phyloP scores from a whole-genome alignment of 768 basidiomycete species.

The Leccinum arenicola region DNA sequence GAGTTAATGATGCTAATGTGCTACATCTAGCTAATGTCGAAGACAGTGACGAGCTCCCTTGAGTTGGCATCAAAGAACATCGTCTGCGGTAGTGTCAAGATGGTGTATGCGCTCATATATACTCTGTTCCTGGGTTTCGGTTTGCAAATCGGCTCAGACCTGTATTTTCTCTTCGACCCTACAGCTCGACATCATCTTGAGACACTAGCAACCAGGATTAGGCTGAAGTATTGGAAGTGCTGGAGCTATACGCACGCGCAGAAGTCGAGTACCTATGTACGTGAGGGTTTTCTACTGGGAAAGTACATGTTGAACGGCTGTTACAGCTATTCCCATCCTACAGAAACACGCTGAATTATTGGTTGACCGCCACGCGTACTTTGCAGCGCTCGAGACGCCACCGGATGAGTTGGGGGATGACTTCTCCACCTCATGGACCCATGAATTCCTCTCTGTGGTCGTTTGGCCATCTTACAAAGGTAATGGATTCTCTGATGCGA shows the following conservation, averaged over 20 bases:
- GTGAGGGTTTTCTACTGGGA: constrained; percentile 29
- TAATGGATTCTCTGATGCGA: constrained; percentile 25
- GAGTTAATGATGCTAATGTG: constrained; percentile 25
- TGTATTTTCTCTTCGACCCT: constrained; percentile 70
- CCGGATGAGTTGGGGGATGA: constrained; percentile 53
- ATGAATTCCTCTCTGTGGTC: constrained; percentile 49
- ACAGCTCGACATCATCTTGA: constrained; percentile 51
- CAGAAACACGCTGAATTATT: constrained; percentile 67
- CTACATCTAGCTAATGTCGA: constrained; percentile 4
- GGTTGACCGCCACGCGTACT: constrained; percentile 35
- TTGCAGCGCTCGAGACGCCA: constrained; percentile 34
- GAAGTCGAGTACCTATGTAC: constrained; percentile 78
- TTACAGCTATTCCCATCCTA: constrained; percentile 71
- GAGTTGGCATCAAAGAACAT: constrained; percentile 87
- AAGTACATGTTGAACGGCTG: constrained; percentile 16
- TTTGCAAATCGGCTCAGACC: constrained; percentile 78
- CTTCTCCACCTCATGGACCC: constrained; percentile 64
- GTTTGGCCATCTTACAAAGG: constrained; percentile 66
- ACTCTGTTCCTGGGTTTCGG: constrained; percentile 84
- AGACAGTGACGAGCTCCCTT: constrained; percentile 72
- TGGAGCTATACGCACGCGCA: constrained; percentile 62
- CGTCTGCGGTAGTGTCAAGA: constrained; percentile 78
- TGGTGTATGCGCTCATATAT: constrained; percentile 90
- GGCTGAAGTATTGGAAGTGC: constrained; percentile 51
- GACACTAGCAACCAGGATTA: constrained; percentile 42